Base-by-base conservation (phyloP, 495 filamentous ascomycete genomes). In the Cercophora newfieldiana region DNA sequence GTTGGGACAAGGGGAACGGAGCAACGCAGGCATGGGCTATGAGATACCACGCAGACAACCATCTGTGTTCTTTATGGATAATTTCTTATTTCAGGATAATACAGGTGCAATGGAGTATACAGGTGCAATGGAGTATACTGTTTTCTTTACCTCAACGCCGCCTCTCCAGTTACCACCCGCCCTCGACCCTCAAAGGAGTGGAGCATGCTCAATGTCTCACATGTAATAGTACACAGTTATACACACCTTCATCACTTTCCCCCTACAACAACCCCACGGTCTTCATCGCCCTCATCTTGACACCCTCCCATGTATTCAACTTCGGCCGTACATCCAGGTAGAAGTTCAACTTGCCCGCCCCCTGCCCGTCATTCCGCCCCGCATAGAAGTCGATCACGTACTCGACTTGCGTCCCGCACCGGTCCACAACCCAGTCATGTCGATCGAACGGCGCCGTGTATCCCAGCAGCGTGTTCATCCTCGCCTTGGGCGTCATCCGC, bases 321-420 rank as follows among this genome's bases (percentile, higher is more conserved):
- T 99, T 99, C 3, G 95, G 95, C 74, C 95, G 84, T 19, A 98
- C 95, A 75, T 99, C 95, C 64, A 99, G 77, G 77, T 92, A 97
- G 76, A 99, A 99, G 68, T 89, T 96, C 67, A 97, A 77, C 67
- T 89, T 89, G 0, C 79, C 81, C 56, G 83, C 85, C 1, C 86
- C 86, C 1, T 75, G 80, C 33, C 65, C 76, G 44, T 72, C 73
- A 56, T 85, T 80, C 68, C 89, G 91, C 0, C 95, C 95, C 30
- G 90, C 86, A 75, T 99, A 99, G 75, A 98, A 99, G 78, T 99
- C 95, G 77, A 99, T 99, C 26, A 99, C 88, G 74, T 99, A 99
- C 73, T 97, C 95, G 48, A 99, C 78, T 69, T 83, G 83, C 69
- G 87, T 89, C n/a, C 93, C 94, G 69, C 95, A 97, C 64, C 95